These are phyloP conservation scores for Monocercomonoides exilis DNA, from an alignment of 78 protist genomes.

Conservation along the genomic window DNA sequence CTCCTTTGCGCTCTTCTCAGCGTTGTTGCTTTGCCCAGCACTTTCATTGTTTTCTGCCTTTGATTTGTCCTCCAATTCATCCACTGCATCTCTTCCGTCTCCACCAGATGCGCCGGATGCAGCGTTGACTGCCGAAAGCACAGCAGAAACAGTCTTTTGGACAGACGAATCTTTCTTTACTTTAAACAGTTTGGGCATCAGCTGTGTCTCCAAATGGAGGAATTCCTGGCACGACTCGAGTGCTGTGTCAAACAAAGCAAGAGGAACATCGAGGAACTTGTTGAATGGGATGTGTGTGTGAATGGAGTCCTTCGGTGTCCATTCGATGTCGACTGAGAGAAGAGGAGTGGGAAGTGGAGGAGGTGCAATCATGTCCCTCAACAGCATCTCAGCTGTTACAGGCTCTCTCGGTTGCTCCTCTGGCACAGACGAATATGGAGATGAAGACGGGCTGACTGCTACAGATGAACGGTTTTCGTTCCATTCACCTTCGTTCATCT, in stretches of 20 bases:
- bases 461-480: not conserved
- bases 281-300: not conserved
- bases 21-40: not conserved
- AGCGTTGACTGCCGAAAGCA: not conserved
- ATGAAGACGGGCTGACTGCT: no score
- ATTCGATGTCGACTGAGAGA: slow-evolving; percentile 46
- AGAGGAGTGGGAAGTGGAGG: slow-evolving; percentile 26
- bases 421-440: not conserved
- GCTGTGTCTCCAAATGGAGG: slow-evolving; percentile 50
- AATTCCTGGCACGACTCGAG: slow-evolving; percentile 9
- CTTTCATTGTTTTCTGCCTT: not conserved
- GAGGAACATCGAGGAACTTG: slow-evolving; percentile 5
- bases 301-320: slow-evolving; percentile 3
- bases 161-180: not conserved
- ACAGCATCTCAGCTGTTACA: not conserved
- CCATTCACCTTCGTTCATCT: not conserved
- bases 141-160: not conserved
- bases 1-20: not conserved
- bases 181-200: slow-evolving; percentile 46
- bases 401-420: not conserved
- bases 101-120: no score
- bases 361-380: not conserved
- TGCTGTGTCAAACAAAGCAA: slow-evolving; percentile 30
- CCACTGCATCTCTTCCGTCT: not conserved
- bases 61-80: no score